phyloP scores from a whole-genome alignment of 805 yeast genomes.

The Zygotorulaspora sp. region DNA sequence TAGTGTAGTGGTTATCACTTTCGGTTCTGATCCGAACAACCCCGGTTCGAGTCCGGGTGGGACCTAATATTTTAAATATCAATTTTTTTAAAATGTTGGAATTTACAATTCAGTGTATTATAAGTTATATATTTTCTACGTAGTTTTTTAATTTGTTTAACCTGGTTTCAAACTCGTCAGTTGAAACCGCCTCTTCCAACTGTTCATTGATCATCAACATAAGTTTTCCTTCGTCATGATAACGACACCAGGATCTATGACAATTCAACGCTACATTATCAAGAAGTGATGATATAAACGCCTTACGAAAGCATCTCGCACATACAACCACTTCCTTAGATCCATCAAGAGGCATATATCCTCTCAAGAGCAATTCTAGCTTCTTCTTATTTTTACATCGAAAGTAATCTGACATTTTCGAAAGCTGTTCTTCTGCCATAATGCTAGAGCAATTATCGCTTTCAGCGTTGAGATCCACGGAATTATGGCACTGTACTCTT shows the following conservation, averaged over 20 bases:
- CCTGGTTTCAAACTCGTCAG: constrained; percentile 1
- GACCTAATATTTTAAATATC: constrained; percentile 55
- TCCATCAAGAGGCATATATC: constrained; percentile 10
- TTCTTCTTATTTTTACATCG: constrained; percentile 2
- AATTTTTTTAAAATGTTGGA: no score
- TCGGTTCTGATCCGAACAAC: constrained; percentile 63
- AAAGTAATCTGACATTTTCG: constrained; percentile 4
- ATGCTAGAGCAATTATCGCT: neutral
- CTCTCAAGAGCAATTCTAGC: constrained; percentile 13
- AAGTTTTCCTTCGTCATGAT: constrained; percentile 12
- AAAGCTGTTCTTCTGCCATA: constrained; percentile 2
- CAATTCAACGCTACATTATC: constrained; percentile 9
- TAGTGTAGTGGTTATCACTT: constrained; percentile 59
- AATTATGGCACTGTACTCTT: constrained; percentile 5
- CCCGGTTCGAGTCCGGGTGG: constrained; percentile 86
- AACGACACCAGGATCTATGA: constrained; percentile 25
- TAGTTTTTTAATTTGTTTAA: constrained; percentile 9
- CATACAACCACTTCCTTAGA: constrained; percentile 11
- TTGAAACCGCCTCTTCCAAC: neutral
- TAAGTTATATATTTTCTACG: constrained; percentile 14
- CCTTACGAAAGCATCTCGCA: constrained; percentile 17
- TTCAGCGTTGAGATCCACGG: neutral
- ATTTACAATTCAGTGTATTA: no score
- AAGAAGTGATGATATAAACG: constrained; percentile 8
- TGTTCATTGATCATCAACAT: constrained; percentile 9